Percentiles rank a stretch among this genome's conserved stretches.
These are phyloP conservation scores for Hyaloscypha hepaticicola DNA, from an alignment of 495 filamentous ascomycete species.

Conservation along the genomic window DNA sequence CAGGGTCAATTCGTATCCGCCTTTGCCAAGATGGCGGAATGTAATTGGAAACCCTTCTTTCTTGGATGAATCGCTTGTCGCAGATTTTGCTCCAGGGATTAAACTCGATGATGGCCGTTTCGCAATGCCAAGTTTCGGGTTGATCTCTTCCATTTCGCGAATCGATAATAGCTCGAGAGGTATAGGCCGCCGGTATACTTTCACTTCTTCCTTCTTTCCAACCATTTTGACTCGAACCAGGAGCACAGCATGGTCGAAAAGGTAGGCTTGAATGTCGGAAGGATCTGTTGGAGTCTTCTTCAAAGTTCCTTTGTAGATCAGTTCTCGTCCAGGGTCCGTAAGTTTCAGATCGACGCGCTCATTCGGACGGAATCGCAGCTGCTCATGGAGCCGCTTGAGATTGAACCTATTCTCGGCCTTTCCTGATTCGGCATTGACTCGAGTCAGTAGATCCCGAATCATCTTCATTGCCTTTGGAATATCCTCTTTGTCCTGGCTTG, in stretches of 20 bases:
- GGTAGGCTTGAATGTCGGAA: constrained; percentile 86
- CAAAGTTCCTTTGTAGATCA: constrained; percentile 87
- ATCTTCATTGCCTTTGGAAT: constrained; percentile 81
- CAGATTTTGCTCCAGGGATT: constrained; percentile 66
- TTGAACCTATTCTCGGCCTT: constrained; percentile 99
- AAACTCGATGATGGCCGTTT: constrained; percentile 90
- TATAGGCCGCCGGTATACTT: constrained; percentile 93
- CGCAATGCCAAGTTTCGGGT: constrained; percentile 72
- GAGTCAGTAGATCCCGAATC: constrained; percentile 82
- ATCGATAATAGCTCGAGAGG: constrained; percentile 92
- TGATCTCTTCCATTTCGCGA: constrained; percentile 92
- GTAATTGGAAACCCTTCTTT: constrained; percentile 92
- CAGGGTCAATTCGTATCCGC: constrained; percentile 90
- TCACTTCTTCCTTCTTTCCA: constrained; percentile 91
- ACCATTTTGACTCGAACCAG: constrained; percentile 84
- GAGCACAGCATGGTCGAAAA: constrained; percentile 95
- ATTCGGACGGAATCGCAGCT: constrained; percentile 81
- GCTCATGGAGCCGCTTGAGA: constrained; percentile 82
- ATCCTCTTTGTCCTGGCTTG: constrained; percentile 84
- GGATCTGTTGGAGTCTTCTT: constrained; percentile 89
- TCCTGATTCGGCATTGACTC: constrained; percentile 92
- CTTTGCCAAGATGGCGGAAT: constrained; percentile 97
- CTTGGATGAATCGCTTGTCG: constrained; percentile 44
- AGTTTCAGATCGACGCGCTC: constrained; percentile 94
- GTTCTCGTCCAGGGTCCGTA: constrained; percentile 87